Evolutionary conservation across 345 rosid species (phyloP).

Genomic region (Bruguiera sexangula): DNA sequence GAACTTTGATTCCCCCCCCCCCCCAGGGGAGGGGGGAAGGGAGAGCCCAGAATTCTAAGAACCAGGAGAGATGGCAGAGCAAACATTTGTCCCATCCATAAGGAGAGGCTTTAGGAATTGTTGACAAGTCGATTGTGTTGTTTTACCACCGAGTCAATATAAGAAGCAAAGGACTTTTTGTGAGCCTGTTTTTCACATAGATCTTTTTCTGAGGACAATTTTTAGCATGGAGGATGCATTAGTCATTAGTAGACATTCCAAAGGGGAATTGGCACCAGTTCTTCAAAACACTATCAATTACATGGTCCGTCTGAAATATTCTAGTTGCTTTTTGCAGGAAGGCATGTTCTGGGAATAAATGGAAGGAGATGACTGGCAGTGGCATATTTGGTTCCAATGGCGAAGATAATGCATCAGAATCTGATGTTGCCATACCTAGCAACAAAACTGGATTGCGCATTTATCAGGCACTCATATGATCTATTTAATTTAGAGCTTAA

Average conservation of each 20-base stretch:
- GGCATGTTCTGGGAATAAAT: constrained; percentile 28
- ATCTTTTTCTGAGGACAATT: not conserved
- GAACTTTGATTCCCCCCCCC: too few species aligned
- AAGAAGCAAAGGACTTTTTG: not conserved
- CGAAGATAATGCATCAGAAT: constrained; percentile 12
- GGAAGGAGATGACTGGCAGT: constrained; percentile 31
- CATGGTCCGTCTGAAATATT: not conserved
- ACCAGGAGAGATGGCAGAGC: too few species aligned
- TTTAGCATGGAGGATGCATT: not conserved
- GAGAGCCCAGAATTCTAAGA: too few species aligned
- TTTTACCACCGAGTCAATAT: not conserved
- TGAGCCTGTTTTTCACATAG: not conserved
- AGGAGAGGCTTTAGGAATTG: too few species aligned
- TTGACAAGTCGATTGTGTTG: too few species aligned
- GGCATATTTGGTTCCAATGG: constrained; percentile 22
- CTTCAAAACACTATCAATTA: not conserved
- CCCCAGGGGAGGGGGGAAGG: too few species aligned
- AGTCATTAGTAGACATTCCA: not conserved
- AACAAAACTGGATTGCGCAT: constrained; percentile 24
- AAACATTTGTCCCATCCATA: too few species aligned
- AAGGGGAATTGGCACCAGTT: not conserved
- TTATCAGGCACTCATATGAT: constrained; percentile 17
- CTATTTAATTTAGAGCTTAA: not conserved
- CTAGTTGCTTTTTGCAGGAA: constrained; percentile 16
- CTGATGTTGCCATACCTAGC: not conserved